Conservation (phyloP, 2,329 filamentous ascomycete genomes). For the Arthrinium phaeospermum region DNA sequence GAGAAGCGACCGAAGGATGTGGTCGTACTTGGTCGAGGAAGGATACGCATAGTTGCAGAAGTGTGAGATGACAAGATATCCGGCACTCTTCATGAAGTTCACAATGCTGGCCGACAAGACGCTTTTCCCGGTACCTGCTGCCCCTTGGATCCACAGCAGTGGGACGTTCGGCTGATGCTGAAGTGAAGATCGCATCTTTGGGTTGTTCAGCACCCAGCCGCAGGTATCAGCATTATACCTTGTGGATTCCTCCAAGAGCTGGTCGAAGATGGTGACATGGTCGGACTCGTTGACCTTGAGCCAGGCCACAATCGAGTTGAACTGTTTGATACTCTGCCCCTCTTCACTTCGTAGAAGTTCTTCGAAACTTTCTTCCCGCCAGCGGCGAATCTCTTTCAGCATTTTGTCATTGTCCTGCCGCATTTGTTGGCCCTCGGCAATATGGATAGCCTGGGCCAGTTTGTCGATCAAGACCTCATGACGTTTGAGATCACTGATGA, state of each 20-base stretch:
- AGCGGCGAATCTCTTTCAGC: constrained; percentile 31
- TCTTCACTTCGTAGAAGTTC: constrained; percentile 29
- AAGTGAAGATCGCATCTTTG: constrained; percentile 36
- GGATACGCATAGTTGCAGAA: constrained; percentile 42
- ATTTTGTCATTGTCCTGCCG: constrained; percentile 27
- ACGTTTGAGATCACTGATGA: constrained; percentile 40
- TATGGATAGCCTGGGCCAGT: constrained; percentile 39
- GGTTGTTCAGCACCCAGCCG: constrained; percentile 40
- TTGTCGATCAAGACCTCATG: constrained; percentile 41
- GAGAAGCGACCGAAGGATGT: constrained; percentile 40
- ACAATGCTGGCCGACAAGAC: constrained; percentile 38
- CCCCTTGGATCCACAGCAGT: constrained; percentile 42
- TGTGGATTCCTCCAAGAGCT: constrained; percentile 29
- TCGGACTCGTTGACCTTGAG: constrained; percentile 40
- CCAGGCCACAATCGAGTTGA: constrained; percentile 34
- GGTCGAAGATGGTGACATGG: constrained; percentile 38
- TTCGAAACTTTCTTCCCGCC: constrained; percentile 32
- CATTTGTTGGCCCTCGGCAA: constrained; percentile 33
- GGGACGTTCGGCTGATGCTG: constrained; percentile 26
- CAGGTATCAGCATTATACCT: constrained; percentile 39
- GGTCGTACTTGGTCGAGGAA: constrained; percentile 40
- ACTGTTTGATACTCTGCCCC: constrained; percentile 33
- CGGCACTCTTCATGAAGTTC: constrained; percentile 32
- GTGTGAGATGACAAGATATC: constrained; percentile 36
- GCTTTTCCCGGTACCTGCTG: constrained; percentile 45